phyloP scores from a whole-genome alignment of 805 yeast genomes.

The Candida khao-thaluensis region DNA sequence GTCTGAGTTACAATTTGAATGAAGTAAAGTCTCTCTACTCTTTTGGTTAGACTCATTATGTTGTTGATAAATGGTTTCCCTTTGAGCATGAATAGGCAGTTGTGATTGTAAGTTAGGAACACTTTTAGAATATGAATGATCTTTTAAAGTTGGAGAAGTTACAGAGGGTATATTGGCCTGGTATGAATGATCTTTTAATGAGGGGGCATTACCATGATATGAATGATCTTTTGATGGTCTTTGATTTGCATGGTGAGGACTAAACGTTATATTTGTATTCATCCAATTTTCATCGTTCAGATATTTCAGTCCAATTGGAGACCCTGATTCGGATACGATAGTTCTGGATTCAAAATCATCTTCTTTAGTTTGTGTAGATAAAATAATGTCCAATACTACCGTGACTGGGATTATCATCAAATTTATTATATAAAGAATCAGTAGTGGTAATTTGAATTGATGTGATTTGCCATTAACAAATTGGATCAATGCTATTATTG shows the following conservation, averaged over 20 bases:
- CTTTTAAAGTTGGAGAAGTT: not conserved
- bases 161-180: no score
- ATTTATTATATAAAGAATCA: conserved; percentile 9
- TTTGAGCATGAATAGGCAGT: no score
- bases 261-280: conserved; percentile 11
- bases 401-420: conserved; percentile 7
- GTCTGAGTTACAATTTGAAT: conserved; percentile 13
- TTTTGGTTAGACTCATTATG: not conserved
- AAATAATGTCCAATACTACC: conserved; percentile 1
- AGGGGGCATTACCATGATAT: no score
- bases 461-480: not conserved
- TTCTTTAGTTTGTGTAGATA: not conserved
- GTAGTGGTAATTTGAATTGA: conserved; percentile 5
- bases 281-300: conserved; percentile 14
- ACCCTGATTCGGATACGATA: conserved; percentile 1
- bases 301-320: not conserved
- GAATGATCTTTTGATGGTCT: no score
- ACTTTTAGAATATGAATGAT: conserved; percentile 9
- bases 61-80: not conserved
- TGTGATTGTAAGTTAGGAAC: conserved; percentile 11
- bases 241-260: no score
- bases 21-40: conserved; percentile 15
- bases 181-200: no score
- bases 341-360: conserved; percentile 3
- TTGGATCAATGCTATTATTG: conserved; percentile 3